phyloP scores from a whole-genome alignment of 768 basidiomycete genomes.

The Rhodotorula taiwanensis region DNA sequence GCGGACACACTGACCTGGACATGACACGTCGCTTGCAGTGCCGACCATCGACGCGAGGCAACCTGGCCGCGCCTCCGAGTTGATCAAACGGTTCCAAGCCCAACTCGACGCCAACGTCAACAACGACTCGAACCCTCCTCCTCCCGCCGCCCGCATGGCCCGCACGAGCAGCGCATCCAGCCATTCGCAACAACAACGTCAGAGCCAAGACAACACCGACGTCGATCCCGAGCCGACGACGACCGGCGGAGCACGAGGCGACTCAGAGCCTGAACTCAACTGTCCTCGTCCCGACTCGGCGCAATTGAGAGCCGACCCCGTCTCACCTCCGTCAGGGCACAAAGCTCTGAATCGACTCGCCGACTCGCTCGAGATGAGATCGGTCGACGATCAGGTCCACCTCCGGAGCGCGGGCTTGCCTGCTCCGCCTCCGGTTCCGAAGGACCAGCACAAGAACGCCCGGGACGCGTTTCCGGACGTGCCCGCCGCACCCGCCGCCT shows the following conservation, averaged over 20 bases:
- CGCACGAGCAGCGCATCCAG: not conserved
- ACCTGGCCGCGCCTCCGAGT: slow-evolving; percentile 9
- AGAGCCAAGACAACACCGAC: not conserved
- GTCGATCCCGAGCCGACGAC: too few relatives aligned
- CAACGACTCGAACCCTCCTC: slow-evolving; percentile 5
- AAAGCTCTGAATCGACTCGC: too few relatives aligned
- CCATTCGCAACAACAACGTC: not conserved
- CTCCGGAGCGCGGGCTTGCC: slow-evolving; percentile 17
- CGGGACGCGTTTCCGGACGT: slow-evolving; percentile 21
- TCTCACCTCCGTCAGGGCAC: too few relatives aligned
- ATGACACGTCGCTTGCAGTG: not conserved
- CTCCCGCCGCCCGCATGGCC: slow-evolving; percentile 6
- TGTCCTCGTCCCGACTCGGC: not conserved
- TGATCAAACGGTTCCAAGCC: slow-evolving; percentile 27
- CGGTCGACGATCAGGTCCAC: too few relatives aligned
- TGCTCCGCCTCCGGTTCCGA: not conserved
- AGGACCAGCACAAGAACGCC: slow-evolving; percentile 15
- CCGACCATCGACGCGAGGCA: slow-evolving; percentile 17
- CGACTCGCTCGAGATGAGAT: too few relatives aligned
- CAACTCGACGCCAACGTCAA: slow-evolving; percentile 1
- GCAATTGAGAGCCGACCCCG: too few relatives aligned
- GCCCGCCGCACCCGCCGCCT: slow-evolving; percentile 6
- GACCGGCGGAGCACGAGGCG: too few relatives aligned
- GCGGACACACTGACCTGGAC: too few relatives aligned
- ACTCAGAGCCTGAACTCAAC: too few relatives aligned